Conservation (phyloP, 2,329 filamentous ascomycete species). For the Alternaria gaisen region DNA sequence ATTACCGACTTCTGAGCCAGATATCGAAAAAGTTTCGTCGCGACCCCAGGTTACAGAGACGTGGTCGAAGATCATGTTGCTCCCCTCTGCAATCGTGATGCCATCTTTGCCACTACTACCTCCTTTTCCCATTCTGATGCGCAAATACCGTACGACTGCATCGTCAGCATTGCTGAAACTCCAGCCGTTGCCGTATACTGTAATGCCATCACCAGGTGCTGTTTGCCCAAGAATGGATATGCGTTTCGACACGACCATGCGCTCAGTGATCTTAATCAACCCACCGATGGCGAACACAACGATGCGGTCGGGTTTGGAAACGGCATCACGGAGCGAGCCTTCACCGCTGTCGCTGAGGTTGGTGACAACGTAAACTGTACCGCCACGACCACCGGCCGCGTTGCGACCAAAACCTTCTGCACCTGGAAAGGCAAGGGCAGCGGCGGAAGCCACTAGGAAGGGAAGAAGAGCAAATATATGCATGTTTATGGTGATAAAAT, state of each 20-base stretch:
- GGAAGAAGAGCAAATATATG: conserved; percentile 24
- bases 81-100: conserved; percentile 62
- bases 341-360: conserved; percentile 60
- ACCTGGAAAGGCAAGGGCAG: conserved; percentile 57
- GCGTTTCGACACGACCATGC: conserved; percentile 59
- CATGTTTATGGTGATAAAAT: conserved; percentile 16
- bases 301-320: conserved; percentile 59
- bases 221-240: conserved; percentile 63
- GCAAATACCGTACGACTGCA: conserved; percentile 64
- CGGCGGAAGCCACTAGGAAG: conserved; percentile 27
- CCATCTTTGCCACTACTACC: conserved; percentile 64
- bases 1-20: conserved; percentile 55
- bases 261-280: conserved; percentile 58
- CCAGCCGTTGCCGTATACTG: conserved; percentile 64
- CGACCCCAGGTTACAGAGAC: conserved; percentile 64
- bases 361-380: conserved; percentile 60
- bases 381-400: conserved; percentile 58
- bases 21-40: conserved; percentile 65
- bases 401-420: conserved; percentile 61
- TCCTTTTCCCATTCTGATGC: conserved; percentile 63
- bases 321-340: conserved; percentile 62
- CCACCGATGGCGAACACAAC: conserved; percentile 62
- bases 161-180: conserved; percentile 63
- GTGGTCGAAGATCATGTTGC: conserved; percentile 66
- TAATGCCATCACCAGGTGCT: conserved; percentile 60